phyloP scores from a whole-genome alignment of 805 yeast genomes.

The Babjeviella inositovora region DNA sequence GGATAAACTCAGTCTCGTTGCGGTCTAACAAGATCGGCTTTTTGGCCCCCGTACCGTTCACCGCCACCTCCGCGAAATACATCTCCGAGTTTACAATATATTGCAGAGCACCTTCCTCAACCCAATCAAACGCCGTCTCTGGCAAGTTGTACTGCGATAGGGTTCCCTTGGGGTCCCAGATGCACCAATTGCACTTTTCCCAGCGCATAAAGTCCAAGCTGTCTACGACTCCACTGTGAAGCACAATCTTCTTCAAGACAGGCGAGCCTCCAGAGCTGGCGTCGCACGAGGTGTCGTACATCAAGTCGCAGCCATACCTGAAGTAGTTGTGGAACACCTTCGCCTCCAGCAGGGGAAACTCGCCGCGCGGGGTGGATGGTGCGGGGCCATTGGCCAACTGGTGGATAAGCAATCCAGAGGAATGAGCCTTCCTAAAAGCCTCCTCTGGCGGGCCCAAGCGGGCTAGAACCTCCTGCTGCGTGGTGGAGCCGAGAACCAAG shows the following conservation, averaged over 20 bases:
- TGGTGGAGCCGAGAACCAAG: conserved; percentile 28
- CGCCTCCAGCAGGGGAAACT: conserved; percentile 4
- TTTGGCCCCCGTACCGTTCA: conserved; percentile 5
- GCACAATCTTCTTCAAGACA: conserved; percentile 25
- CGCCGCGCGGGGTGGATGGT: no score
- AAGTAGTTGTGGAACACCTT: conserved; percentile 39
- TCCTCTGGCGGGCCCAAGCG: conserved; percentile 44
- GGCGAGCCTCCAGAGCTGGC: conserved; percentile 10
- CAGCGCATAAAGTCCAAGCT: conserved; percentile 37
- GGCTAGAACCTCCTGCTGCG: conserved; percentile 29
- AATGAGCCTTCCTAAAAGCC: conserved; percentile 24
- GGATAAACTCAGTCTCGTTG: conserved; percentile 19
- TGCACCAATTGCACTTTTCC: conserved; percentile 29
- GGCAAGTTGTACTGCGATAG: no score
- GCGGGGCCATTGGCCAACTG: conserved; percentile 7
- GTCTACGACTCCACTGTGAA: conserved; percentile 38
- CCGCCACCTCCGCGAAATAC: conserved; percentile 15
- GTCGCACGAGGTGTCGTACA: conserved; percentile 23
- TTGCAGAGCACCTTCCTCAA: background rate
- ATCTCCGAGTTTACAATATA: conserved; percentile 4
- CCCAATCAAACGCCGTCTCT: conserved; percentile 3
- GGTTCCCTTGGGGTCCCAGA: no score
- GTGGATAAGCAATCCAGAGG: conserved; percentile 22
- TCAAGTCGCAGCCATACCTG: conserved; percentile 33
- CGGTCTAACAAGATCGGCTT: conserved; percentile 19